A percentile compares a stretch with the other conserved stretches of the same genome.
These are phyloP conservation scores for Abrus precatorius DNA, from an alignment of 306 rosid species.

Conservation along the genomic window DNA sequence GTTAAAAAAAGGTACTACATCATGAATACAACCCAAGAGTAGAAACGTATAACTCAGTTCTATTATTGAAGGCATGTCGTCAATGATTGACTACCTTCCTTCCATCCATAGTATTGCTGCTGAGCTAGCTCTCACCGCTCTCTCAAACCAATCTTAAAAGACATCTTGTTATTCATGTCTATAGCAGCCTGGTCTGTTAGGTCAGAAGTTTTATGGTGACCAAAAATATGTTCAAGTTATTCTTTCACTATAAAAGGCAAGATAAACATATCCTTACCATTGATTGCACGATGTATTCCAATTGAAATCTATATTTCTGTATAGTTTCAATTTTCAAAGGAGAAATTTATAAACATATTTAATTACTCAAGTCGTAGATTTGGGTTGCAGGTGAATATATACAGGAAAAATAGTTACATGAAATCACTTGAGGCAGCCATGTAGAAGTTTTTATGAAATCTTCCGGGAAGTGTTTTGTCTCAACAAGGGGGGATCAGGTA, in stretches of 20 bases:
- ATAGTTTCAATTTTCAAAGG: constrained; percentile 2
- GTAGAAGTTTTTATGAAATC: constrained; percentile 22
- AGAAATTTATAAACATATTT: constrained; percentile 5
- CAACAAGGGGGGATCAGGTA: constrained; percentile 62
- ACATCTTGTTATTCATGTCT: too few species aligned
- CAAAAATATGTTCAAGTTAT: not conserved
- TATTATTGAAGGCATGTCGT: too few species aligned
- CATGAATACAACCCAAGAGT: too few species aligned
- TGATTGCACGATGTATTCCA: constrained; percentile 13
- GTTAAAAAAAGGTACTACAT: too few species aligned
- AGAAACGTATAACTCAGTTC: too few species aligned
- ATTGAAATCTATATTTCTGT: constrained; percentile 24
- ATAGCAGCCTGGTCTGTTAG: too few species aligned
- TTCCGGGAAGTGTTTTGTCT: constrained; percentile 17
- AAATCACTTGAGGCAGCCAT: constrained; percentile 17
- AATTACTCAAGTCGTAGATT: constrained; percentile 11
- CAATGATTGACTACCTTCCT: too few species aligned
- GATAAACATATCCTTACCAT: constrained; percentile 3
- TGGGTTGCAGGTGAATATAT: constrained; percentile 38
- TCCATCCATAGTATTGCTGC: too few species aligned
- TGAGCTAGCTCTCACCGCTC: too few species aligned
- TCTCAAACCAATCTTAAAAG: too few species aligned
- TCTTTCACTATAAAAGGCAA: not conserved
- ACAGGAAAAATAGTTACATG: constrained; percentile 28
- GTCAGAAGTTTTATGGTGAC: not conserved